phyloP scores from a whole-genome alignment of 768 basidiomycete species.

The Mrakia hoshinonis region DNA sequence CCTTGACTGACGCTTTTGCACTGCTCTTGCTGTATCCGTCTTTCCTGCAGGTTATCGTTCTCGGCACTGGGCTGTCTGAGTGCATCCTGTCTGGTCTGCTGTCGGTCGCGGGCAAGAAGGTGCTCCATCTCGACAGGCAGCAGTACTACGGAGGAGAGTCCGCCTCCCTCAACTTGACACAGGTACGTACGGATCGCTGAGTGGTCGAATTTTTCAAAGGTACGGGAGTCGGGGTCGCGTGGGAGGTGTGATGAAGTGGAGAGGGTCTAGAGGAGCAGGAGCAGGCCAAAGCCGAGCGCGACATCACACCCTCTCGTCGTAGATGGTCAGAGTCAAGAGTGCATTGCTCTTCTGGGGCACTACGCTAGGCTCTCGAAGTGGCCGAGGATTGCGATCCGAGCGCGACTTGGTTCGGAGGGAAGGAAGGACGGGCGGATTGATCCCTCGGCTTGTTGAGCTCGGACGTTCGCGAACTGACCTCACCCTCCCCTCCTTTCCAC shows the following conservation, averaged over 20 bases:
- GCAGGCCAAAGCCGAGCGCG: not conserved
- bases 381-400: not conserved
- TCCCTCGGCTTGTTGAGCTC: not conserved
- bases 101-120: slow-evolving; percentile 99
- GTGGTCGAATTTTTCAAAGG: no score
- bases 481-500: not conserved
- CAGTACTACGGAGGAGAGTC: slow-evolving; percentile 98
- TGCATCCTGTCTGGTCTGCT: slow-evolving; percentile 95
- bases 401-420: not conserved
- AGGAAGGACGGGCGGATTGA: not conserved
- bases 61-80: slow-evolving; percentile 96
- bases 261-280: not conserved
- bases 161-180: slow-evolving; percentile 92
- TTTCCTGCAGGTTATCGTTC: slow-evolving; percentile 44
- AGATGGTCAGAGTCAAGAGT: no score
- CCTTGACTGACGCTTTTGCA: not conserved
- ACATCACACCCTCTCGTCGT: no score
- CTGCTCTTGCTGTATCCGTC: not conserved
- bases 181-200: slow-evolving; percentile 50
- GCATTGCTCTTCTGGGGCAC: no score
- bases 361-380: no score
- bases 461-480: not conserved
- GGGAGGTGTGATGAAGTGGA: not conserved
- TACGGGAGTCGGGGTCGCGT: not conserved
- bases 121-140: slow-evolving; percentile 92